Base-by-base conservation (phyloP, 768 basidiomycete species). In the Rickenella mellea region DNA sequence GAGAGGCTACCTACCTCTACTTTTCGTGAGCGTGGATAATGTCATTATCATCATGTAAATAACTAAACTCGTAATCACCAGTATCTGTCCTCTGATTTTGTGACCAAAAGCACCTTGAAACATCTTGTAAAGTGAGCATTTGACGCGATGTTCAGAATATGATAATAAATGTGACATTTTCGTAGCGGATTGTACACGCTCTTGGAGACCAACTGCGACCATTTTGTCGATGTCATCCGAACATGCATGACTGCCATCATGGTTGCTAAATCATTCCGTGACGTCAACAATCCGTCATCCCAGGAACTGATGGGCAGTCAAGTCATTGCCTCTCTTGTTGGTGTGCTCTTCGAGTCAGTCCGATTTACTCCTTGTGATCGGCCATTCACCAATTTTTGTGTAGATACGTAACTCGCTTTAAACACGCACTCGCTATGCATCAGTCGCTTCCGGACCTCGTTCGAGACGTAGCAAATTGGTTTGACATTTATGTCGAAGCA, bases 51-150 rank as follows among this genome's bases (percentile, higher is more conserved):
- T 9, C 40, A n/a, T n/a, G 11, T 11, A 14, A 14, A 25, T 25
- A 27, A 15, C 22, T 30, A 25, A 24, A 10, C 19, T 33, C 8
- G 40, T 26, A 24, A 6, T 35, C 19, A 33, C 28, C 31, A 81
- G 77, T 79, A 78, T 52, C 55, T 76, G 29, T 68, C 79, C 0
- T 79, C 79, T 7, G 71, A 76, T 15, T 69, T 71, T 37, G 68
- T 82, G 6, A 51, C 79, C 28, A 76, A 76, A 54, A 77, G 73
- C 46, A 78, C 72, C 1, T 48, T 77, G 20, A 62, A 56, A 14
- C 67, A 69, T 30, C 56, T 64, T 27, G 67, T 71, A 29, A 80
- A 80, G 78, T 77, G 52, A 39, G 68, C 48, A 0, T 4, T 27
- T 3, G 19, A 22, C n/a, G 30, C 3, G 7, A 32, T 3, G 2